Percentiles rank a stretch among this genome's conserved stretches.
Evolutionary conservation across 768 basidiomycete species (phyloP).

Genomic region (Termitomyces sp.): DNA sequence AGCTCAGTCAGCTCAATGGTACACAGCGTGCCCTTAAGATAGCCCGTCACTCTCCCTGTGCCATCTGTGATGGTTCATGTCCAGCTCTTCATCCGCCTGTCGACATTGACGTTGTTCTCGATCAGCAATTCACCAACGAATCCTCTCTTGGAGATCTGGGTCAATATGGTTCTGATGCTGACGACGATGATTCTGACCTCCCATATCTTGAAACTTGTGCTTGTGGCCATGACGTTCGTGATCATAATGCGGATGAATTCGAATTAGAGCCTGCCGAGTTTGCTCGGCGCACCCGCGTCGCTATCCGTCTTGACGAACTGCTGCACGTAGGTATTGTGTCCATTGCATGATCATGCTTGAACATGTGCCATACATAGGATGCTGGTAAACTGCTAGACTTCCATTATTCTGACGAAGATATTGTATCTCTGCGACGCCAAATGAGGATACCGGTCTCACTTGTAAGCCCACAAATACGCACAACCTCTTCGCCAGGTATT

Average conservation of each 20-base stretch:
- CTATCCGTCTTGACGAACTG: conserved; percentile 75
- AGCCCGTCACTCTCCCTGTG: conserved; percentile 75
- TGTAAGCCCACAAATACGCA: conserved; percentile 40
- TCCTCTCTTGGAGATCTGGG: conserved; percentile 49
- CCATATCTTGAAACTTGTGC: conserved; percentile 55
- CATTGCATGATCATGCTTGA: background rate
- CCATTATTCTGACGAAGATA: conserved; percentile 64
- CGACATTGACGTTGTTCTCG: conserved; percentile 52
- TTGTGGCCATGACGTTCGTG: conserved; percentile 61
- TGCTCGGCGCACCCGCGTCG: conserved; percentile 65
- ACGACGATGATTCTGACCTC: conserved; percentile 52
- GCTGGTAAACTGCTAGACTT: conserved; percentile 75
- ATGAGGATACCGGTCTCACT: conserved; percentile 51
- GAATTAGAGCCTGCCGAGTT: conserved; percentile 58
- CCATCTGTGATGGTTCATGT: conserved; percentile 56
- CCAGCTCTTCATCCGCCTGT: conserved; percentile 62
- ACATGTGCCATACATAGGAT: conserved; percentile 43
- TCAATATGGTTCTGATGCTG: conserved; percentile 69
- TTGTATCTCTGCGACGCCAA: conserved; percentile 63
- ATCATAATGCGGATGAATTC: conserved; percentile 62
- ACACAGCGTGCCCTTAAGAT: conserved; percentile 65
- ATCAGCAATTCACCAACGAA: conserved; percentile 37
- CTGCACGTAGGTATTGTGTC: conserved; percentile 52
- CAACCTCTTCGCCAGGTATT: conserved; percentile 49
- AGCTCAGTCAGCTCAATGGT: conserved; percentile 40